A percentile compares a stretch with the other conserved stretches of the same genome.
Conservation (phyloP, 345 rosid genomes). For the Populus ilicifolia region DNA sequence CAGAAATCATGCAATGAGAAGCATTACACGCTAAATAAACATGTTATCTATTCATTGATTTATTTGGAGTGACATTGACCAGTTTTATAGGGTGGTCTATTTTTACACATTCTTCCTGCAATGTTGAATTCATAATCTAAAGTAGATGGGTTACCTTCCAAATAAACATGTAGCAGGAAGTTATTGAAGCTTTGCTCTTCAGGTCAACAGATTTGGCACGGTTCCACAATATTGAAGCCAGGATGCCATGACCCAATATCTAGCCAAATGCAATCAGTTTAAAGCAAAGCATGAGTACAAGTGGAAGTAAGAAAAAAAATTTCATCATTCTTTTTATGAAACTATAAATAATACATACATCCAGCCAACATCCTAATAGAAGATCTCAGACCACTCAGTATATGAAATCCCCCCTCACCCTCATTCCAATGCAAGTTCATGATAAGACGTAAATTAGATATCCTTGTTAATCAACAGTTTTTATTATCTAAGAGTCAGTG, state of each 20-base stretch:
- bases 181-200: constrained; percentile 69
- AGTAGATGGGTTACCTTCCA: constrained; percentile 67
- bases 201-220: constrained; percentile 75
- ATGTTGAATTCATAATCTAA: background rate
- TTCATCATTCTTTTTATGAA: background rate
- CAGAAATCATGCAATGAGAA: background rate
- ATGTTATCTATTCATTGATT: background rate
- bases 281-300: background rate
- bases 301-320: background rate
- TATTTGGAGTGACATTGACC: background rate
- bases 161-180: constrained; percentile 91
- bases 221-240: constrained; percentile 58
- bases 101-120: background rate
- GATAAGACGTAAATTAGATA: background rate
- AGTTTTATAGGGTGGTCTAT: too few relatives aligned
- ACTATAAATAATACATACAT: background rate
- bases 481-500: background rate
- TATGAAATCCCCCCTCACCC: background rate
- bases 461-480: background rate
- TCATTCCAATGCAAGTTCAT: background rate
- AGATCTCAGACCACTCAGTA: background rate
- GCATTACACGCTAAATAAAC: background rate
- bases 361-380: background rate
- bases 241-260: constrained; percentile 71
- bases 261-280: constrained; percentile 17